Base-by-base conservation (phyloP, 176 grass and related monocot species). In the Triticum urartu region DNA sequence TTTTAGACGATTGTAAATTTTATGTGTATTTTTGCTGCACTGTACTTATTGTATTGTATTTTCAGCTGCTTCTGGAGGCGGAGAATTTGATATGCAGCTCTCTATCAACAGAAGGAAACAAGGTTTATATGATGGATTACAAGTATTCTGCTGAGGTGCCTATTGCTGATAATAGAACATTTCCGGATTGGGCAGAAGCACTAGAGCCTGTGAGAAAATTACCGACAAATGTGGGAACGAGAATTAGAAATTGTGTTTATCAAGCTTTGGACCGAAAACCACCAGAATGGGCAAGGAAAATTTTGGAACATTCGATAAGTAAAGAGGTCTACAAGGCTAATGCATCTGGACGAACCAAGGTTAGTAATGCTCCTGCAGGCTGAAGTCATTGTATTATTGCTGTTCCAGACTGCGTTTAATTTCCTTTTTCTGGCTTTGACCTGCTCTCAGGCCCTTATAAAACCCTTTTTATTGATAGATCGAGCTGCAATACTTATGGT, bases 261-360 rank as follows among this genome's bases (percentile, higher is more conserved):
- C 86, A 96, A 87, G 84, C 94, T 62, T 84, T 98, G 75, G 94
- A 94, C 14, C 86, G 39, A 82, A 91, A 92, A 75, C 94, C 97
- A 50, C 97, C 94, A 86, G 97, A 98, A 82, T 96, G 94, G 97
- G 97, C 94, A 85, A 90, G 77, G 79, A 87, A 92, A 86, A 93
- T 91, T 89, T 84, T 98, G 88, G 97, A 95, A 82, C 94, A 94
- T 85, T 95, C 97, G 40, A 91, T 98, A 63, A 98, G 97, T 90
- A 98, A 95, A 88, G 92, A 91, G 78, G 90, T 98, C 78, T 98
- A 95, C 64, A 98, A 98, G 88, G 97, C 92, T 64, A 98, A 98
- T 89, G 97, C 97, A 61, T 98, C 94, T 66, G 97, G 97, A 76
- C 97, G 90, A 47, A 98, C 97, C 22, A 98, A 98, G 94, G 97